phyloP scores from a whole-genome alignment of 1,284 basidiomycete species.

The Cutaneotrichosporon sp. region DNA sequence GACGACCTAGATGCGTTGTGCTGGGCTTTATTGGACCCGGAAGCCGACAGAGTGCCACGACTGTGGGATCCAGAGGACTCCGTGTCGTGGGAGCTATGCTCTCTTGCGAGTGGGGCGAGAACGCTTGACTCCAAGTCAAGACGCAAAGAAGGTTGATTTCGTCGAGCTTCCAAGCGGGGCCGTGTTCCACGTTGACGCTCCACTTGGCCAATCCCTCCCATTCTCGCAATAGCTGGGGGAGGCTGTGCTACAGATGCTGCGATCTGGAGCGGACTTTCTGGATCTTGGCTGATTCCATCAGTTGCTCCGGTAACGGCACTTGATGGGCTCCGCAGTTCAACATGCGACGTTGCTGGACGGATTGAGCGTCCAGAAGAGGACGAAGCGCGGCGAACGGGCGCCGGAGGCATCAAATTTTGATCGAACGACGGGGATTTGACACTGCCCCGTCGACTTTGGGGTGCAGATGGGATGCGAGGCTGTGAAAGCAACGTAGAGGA shows the following conservation, averaged over 20 bases:
- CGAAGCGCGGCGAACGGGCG: slow-evolving; percentile 25
- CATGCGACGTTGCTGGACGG: slow-evolving; percentile 28
- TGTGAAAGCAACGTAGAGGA: slow-evolving; percentile 3
- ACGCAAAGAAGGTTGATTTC: slow-evolving; percentile 43
- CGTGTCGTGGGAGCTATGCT: not conserved
- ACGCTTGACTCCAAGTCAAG: slow-evolving; percentile 42
- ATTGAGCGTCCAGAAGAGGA: slow-evolving; percentile 21
- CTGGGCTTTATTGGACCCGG: not conserved
- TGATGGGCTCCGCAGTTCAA: slow-evolving; percentile 23
- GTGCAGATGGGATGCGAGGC: slow-evolving; percentile 34
- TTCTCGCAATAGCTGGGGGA: slow-evolving; percentile 11
- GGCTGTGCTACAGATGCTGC: slow-evolving; percentile 1
- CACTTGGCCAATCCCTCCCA: not conserved
- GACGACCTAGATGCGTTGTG: slow-evolving; percentile 23
- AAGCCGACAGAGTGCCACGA: not conserved
- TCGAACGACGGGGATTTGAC: slow-evolving; percentile 13
- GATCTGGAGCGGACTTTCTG: not conserved
- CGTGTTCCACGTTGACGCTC: not conserved
- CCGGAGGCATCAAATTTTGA: slow-evolving; percentile 22
- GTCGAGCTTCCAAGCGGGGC: slow-evolving; percentile 32
- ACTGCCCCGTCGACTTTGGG: slow-evolving; percentile 30
- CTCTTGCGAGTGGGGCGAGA: slow-evolving; percentile 7
- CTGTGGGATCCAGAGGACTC: not conserved
- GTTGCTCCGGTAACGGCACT: not conserved
- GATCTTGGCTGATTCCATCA: not conserved